These are phyloP conservation scores for Coemansia javaensis DNA, from an alignment of 192 early-diverging fungal species.

Conservation along the genomic window DNA sequence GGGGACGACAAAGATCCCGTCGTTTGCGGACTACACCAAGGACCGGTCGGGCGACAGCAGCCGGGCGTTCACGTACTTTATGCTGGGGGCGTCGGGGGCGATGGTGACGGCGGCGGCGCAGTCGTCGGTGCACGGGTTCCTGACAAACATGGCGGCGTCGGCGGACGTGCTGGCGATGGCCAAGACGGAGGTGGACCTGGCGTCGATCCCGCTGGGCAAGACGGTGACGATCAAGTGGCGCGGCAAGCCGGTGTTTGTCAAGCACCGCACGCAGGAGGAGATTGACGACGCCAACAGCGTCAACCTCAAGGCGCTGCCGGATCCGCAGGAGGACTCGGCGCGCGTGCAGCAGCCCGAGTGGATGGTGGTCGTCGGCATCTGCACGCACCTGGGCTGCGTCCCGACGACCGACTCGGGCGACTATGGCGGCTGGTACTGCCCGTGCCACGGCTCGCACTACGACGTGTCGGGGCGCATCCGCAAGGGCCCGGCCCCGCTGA, in stretches of 20 bases:
- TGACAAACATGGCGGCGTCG: constrained; percentile 89
- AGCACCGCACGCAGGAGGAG: constrained; percentile 92
- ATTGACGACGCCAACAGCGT: constrained; percentile 88
- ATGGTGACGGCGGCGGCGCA: constrained; percentile 81
- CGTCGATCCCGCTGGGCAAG: constrained; percentile 91
- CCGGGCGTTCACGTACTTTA: constrained; percentile 85
- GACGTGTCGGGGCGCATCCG: constrained; percentile 98
- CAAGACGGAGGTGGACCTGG: constrained; percentile 93
- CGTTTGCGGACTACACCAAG: constrained; percentile 75
- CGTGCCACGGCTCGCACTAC: constrained; percentile 99
- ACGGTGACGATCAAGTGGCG: constrained; percentile 98
- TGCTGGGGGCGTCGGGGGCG: constrained; percentile 86
- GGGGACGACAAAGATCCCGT: constrained; percentile 64
- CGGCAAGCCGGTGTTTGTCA: constrained; percentile 97
- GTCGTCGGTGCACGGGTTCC: constrained; percentile 73
- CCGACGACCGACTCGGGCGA: constrained; percentile 98
- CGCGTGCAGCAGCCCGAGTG: constrained; percentile 89
- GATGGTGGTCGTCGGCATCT: constrained; percentile 92
- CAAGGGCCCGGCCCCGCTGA: constrained; percentile 96
- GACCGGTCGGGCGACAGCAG: constrained; percentile 58
- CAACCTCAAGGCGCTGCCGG: constrained; percentile 73
- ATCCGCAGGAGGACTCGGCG: constrained; percentile 89
- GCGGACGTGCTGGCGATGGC: constrained; percentile 97
- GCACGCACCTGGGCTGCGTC: constrained; percentile 91
- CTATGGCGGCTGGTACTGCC: constrained; percentile 99